Base-by-base conservation (phyloP, 1,139 yeast genomes). In the Lodderomyces metapsilosis region DNA sequence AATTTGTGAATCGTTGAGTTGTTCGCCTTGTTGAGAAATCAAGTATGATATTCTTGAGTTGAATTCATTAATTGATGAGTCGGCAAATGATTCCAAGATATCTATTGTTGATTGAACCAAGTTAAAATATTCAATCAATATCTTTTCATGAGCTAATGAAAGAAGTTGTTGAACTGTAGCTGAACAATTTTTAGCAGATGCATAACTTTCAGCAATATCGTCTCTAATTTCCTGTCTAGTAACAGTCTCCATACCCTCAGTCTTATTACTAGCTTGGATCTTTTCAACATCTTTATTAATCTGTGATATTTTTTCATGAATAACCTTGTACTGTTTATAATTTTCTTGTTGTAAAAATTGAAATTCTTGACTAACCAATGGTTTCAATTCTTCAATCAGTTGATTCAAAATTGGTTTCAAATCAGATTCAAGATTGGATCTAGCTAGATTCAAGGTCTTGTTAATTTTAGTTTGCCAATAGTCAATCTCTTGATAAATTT, bases 11-110 rank as follows among this genome's bases (percentile, higher is more conserved):
- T 37, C 30, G 9, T 16, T 15, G 13, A 23, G 30, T 39, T 71
- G 74, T 12, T 52, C 43, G 38, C 63, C 62, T 48, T 62, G 49
- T 42, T 61, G 47, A 47, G 65, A 52, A 51, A 75, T 45, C 47
- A 62, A 58, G 13, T 49, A 46, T 3, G 67, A 58, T 38, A 75
- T 62, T 40, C 64, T 52, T 52, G 62, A 58, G 39, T 73, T 59
- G 47, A 72, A 83, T 48, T 82, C 88, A 45, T 66, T 72, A 42
- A 83, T 69, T 13, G 85, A 71, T 5, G 77, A 73, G 41, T 84
- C 89, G n/a, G 83, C 80, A 66, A 83, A 84, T 44, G 84, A 83
- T 54, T 84, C 88, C 54, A 81, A 72, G 1, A 82, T 73, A 49
- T 84, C 89, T 43, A 84, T 68, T 22, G 82, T 74, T 34, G 74